A percentile compares a stretch with the other conserved stretches of the same genome.
Conservation (phyloP, 2,329 filamentous ascomycete genomes). For the Ustulina deusta region DNA sequence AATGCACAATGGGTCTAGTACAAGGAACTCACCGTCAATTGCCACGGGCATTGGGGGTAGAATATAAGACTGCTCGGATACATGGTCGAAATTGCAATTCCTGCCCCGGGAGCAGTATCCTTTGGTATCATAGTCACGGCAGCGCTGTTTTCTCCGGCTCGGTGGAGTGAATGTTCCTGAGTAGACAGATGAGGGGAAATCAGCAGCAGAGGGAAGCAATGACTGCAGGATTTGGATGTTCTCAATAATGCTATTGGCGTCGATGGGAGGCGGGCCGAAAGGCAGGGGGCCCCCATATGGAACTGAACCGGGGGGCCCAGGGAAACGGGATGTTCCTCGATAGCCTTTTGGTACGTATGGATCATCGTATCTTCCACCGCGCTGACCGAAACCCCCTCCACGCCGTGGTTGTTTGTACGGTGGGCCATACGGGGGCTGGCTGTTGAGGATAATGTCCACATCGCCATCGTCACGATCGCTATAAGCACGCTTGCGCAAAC, state of each 20-base stretch:
- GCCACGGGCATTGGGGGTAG: constrained; percentile 50
- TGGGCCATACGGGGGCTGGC: constrained; percentile 50
- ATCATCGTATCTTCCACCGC: constrained; percentile 54
- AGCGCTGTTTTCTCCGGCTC: constrained; percentile 62
- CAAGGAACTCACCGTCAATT: constrained; percentile 51
- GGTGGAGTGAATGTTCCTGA: constrained; percentile 42
- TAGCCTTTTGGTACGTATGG: constrained; percentile 50
- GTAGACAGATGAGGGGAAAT: constrained; percentile 52
- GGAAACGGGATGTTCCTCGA: constrained; percentile 35
- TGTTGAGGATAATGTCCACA: constrained; percentile 52
- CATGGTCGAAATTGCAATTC: constrained; percentile 77
- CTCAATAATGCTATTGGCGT: constrained; percentile 71
- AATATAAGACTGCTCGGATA: constrained; percentile 61
- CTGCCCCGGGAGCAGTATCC: constrained; percentile 77
- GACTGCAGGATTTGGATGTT: constrained; percentile 72
- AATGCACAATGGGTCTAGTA: background rate
- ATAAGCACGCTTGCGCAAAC: constrained; percentile 66
- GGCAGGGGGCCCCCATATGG: constrained; percentile 43
- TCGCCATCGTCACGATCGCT: constrained; percentile 63
- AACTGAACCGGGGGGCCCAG: constrained; percentile 26
- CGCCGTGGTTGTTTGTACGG: constrained; percentile 71
- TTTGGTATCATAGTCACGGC: constrained; percentile 77
- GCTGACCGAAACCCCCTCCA: constrained; percentile 56
- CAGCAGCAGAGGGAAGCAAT: constrained; percentile 60
- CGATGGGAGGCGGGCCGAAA: constrained; percentile 60